phyloP scores from a whole-genome alignment of 2,329 filamentous ascomycete genomes.

The Fonsecaea nubica region DNA sequence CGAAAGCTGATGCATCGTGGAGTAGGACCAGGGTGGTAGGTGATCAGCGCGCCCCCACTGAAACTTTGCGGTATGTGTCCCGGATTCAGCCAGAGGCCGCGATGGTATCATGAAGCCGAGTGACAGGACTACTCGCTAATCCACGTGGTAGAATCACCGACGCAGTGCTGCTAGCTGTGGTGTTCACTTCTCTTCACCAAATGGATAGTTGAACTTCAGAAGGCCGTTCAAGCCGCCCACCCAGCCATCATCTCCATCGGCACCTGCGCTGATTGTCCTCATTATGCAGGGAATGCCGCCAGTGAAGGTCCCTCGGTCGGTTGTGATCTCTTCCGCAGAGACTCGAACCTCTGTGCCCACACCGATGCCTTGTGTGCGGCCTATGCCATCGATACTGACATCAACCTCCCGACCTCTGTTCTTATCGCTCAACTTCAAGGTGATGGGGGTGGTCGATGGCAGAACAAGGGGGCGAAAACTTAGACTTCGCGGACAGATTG shows the following conservation, averaged over 20 bases:
- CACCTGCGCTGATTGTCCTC: slow-evolving; percentile 60
- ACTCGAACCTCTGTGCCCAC: slow-evolving; percentile 86
- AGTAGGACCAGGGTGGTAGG: neutral
- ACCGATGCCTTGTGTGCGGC: slow-evolving; percentile 67
- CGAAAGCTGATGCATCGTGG: neutral
- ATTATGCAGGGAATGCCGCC: slow-evolving; percentile 94
- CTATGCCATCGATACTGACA: slow-evolving; percentile 78
- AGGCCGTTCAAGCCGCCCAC: slow-evolving; percentile 91
- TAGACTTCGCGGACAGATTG: slow-evolving; percentile 89
- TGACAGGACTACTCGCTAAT: neutral
- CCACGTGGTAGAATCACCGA: neutral
- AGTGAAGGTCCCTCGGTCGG: slow-evolving; percentile 59
- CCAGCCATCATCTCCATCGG: slow-evolving; percentile 82
- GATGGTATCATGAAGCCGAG: neutral
- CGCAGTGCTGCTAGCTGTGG: neutral
- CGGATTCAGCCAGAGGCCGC: neutral
- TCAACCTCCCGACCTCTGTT: slow-evolving; percentile 78
- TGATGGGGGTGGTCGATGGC: slow-evolving; percentile 83
- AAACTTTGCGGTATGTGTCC: neutral
- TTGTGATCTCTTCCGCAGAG: slow-evolving; percentile 76
- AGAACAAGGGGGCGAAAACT: slow-evolving; percentile 91
- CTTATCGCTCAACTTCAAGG: slow-evolving; percentile 78
- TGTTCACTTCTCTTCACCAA: slow-evolving; percentile 67
- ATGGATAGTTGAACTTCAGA: slow-evolving; percentile 97
- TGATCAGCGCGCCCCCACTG: neutral